phyloP scores from a whole-genome alignment of 2,329 filamentous ascomycete genomes.

The Domatiomyces globalis region DNA sequence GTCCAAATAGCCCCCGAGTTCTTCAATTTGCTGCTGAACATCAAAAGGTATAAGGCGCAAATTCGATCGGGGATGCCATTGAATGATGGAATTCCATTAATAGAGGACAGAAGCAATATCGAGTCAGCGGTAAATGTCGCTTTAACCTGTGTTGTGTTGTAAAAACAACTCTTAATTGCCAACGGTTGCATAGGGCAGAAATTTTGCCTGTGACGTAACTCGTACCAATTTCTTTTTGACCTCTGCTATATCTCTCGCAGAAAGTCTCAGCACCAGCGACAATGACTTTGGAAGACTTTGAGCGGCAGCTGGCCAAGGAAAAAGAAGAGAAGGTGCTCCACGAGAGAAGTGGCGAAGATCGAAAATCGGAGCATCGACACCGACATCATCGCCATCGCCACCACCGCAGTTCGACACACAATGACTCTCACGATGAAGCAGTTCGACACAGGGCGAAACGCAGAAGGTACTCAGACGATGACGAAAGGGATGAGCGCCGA shows the following conservation, averaged over 20 bases:
- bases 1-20: no score
- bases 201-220: no score
- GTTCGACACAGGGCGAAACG: constrained; percentile 51
- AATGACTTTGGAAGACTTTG: constrained; percentile 59
- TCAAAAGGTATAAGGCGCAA: no score
- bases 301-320: constrained; percentile 51
- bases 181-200: no score
- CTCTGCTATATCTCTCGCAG: not conserved
- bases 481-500: constrained; percentile 34
- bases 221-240: not conserved
- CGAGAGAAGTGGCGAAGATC: constrained; percentile 28
- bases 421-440: constrained; percentile 30
- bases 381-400: constrained; percentile 21
- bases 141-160: no score
- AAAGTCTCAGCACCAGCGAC: not conserved
- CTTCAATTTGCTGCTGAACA: no score
- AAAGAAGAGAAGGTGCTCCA: constrained; percentile 21
- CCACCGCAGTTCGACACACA: constrained; percentile 16
- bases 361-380: constrained; percentile 24
- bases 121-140: no score
- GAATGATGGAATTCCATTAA: no score
- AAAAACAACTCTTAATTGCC: no score
- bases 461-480: constrained; percentile 42
- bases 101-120: no score
- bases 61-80: no score